Base-by-base conservation (phyloP, 176 grass and related monocot species). In the Pontederia paniculata region DNA sequence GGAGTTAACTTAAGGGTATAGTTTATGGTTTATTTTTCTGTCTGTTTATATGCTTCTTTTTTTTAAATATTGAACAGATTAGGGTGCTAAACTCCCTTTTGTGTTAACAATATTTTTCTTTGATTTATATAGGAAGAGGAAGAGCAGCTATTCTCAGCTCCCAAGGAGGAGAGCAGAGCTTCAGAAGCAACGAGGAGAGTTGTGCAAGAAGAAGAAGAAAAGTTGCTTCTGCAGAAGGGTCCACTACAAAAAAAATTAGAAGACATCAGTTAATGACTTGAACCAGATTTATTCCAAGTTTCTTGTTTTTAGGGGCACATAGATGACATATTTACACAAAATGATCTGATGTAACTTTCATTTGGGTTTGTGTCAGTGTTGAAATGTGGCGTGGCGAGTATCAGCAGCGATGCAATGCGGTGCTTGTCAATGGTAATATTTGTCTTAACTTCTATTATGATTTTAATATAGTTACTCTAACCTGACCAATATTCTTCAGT, bases 1-100 rank as follows among this genome's bases (percentile, higher is more conserved):
- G 93, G 86, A 57, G 93, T 98, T 78, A 98, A 98, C 77, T 54
- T 98, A 67, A 98, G 77, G 86, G 93, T 98, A 91, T 57, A 41
- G 43, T 19, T 50, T 48, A 71, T 69, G 25, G 10, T 55, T 55
- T 23, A 23, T 55, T 23, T 55, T 55, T 23, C 54, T 23, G 3
- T 23, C 23, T 4, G 12, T 55, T 23, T 55, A 22, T 23, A 18
- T 56, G 12, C 13, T 23, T 4, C 4, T 55, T 22, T 22, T 54
- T 54, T 12, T 56, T 20, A 22, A 23, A 56, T 56, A 23, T 28
- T 55, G 10, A 55, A 56, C 21, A 56, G 13, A 56, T 23, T 25
- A 28, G 54, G 28, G 28, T 37, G 7, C 28, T 56, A 12, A 56
- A 13, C 10, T 9, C 21, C 54, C 21, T 19, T 74, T 53, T 63